Base-by-base conservation (phyloP, 768 basidiomycete species). In the Tulasnella sp. region DNA sequence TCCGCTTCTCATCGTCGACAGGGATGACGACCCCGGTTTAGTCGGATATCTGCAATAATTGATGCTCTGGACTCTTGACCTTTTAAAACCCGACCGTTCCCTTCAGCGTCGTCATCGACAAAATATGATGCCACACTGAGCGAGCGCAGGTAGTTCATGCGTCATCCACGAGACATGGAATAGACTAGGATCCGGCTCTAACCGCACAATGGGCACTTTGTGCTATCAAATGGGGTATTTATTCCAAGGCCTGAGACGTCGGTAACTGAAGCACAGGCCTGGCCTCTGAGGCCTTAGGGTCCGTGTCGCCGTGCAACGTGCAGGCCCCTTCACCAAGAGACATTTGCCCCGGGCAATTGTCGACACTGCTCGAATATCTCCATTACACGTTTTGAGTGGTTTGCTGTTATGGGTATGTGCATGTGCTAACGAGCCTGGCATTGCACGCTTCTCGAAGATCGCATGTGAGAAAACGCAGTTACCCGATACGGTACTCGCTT, bases 41-140 rank as follows among this genome's bases (percentile, higher is more conserved):
- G 58, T 64, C 58, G 58, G 58, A 64, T 64, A 64, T 64, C 58
- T 64, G 29, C 58, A 64, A 64, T 64, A 29, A 64, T 64, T 64
- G 58, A 64, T 9, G 58, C 58, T 64, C 58, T 64, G 58, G 58
- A 64, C 58, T 34, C 58, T 34, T 22, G 49, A 49, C 58, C 58
- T 34, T 42, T 64, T 64, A 17, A 64, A 64, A 34, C 6, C 58
- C 58, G 58, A 64, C 29, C 58, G 14, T 11, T 12, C 9, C 9
- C 11, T 12, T 1, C 58, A 34, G 25, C 31, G 58, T 17, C 58
- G 31, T 34, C 58, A 64, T 64, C 31, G 58, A 29, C 58, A 25
- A 64, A 25, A 12, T n/a, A n/a, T n/a, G 25, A 64, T 64, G 58
- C 0, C 31, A 64, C 29, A 34, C 22, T 64, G 11, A 14, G 15